Conservation (phyloP, 1,284 basidiomycete genomes). For the Heterobasidion parviporum region DNA sequence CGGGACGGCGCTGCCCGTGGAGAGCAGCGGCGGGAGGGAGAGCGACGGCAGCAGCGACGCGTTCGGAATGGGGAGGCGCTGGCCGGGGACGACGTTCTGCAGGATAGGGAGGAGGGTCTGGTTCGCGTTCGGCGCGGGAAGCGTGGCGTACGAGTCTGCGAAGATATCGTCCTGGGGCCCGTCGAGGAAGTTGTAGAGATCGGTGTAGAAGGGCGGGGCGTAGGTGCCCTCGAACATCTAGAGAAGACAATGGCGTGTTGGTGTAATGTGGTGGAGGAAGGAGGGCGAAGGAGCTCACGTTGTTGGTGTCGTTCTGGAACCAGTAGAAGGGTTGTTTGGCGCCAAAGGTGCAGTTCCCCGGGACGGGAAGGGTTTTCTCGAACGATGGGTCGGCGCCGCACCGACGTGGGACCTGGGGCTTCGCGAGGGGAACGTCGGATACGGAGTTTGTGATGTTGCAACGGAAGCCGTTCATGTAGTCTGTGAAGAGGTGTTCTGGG, state of each 20-base stretch:
- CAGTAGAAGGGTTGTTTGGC: slow-evolving; percentile 63
- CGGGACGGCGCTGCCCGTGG: too few relatives aligned
- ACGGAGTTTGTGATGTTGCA: slow-evolving; percentile 56
- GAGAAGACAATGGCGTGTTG: background rate
- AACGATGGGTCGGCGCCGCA: slow-evolving; percentile 23
- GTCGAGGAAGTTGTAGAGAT: slow-evolving; percentile 51
- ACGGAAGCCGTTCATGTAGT: slow-evolving; percentile 75
- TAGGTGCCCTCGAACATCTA: slow-evolving; percentile 51
- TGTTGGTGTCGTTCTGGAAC: slow-evolving; percentile 39
- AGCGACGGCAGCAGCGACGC: slow-evolving; percentile 8
- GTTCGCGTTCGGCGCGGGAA: slow-evolving; percentile 6
- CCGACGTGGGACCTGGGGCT: slow-evolving; percentile 20
- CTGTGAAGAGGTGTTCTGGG: slow-evolving; percentile 18
- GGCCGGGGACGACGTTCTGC: background rate
- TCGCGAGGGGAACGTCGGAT: slow-evolving; percentile 38
- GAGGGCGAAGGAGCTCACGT: slow-evolving; percentile 15
- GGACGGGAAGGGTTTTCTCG: slow-evolving; percentile 16
- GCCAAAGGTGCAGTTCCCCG: slow-evolving; percentile 55
- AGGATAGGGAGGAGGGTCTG: slow-evolving; percentile 7
- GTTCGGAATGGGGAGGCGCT: background rate
- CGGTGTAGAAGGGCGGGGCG: slow-evolving; percentile 50
- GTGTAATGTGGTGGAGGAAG: background rate
- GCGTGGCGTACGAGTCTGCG: slow-evolving; percentile 28
- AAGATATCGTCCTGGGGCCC: slow-evolving; percentile 63
- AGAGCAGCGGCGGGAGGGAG: background rate